Conservation (phyloP, 306 rosid species). For the Betula pendula region DNA sequence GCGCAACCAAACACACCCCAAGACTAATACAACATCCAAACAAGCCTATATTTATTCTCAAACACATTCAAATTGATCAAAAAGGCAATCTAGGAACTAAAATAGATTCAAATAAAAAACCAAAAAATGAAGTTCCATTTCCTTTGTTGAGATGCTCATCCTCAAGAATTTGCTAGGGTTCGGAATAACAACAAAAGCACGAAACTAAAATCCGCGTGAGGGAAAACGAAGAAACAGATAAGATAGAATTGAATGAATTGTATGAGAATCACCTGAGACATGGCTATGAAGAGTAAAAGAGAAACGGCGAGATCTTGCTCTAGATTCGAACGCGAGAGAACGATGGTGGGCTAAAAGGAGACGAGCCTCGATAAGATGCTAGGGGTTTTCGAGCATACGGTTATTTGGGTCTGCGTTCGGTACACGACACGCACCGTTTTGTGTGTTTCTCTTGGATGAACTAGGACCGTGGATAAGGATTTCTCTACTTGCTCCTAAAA, state of each 20-base stretch:
- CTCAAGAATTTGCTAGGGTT: conserved; percentile 22
- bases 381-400: background rate
- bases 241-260: background rate
- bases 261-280: conserved; percentile 52
- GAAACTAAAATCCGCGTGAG: background rate
- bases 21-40: background rate
- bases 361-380: background rate
- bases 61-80: background rate
- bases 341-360: too few relatives aligned
- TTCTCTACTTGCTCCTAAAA: too few relatives aligned
- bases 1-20: background rate
- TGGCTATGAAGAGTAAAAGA: conserved; percentile 18
- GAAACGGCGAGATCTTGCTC: conserved; percentile 6
- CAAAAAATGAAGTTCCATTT: background rate
- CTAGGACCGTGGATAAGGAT: background rate
- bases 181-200: background rate
- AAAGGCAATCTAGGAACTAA: background rate
- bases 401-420: conserved; percentile 4
- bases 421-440: background rate
- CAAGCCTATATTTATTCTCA: background rate
- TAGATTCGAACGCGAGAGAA: background rate
- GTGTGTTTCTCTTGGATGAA: background rate
- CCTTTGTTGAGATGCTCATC: background rate
- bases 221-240: background rate
- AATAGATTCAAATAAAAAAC: background rate